These are phyloP conservation scores for Gossypium lobatum DNA, from an alignment of 441 rosid genomes.

Conservation along the genomic window DNA sequence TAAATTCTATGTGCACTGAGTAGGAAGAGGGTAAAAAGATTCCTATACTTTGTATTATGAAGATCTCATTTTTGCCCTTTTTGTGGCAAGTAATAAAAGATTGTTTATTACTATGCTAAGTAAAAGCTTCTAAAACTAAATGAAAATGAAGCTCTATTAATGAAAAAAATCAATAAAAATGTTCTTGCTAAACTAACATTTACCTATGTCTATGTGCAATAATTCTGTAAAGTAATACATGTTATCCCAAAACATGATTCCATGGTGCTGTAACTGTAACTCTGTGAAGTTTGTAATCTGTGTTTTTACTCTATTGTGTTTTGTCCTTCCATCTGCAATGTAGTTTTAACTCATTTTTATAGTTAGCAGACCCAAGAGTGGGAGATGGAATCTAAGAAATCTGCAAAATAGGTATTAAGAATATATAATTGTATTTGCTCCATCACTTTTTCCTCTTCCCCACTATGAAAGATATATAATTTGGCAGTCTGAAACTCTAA, in stretches of 20 bases:
- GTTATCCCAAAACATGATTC: background rate
- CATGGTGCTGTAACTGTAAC: background rate
- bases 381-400: slow-evolving; percentile 26
- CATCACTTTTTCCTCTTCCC: slow-evolving; percentile 11
- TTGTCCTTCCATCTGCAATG: slow-evolving; percentile 15
- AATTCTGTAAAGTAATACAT: background rate
- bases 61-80: background rate
- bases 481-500: background rate
- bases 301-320: background rate
- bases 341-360: slow-evolving; percentile 24
- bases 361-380: slow-evolving; percentile 28
- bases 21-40: background rate
- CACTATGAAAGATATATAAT: slow-evolving; percentile 3
- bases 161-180: background rate
- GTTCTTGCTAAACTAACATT: background rate
- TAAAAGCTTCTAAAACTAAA: background rate
- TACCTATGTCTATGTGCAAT: slow-evolving; percentile 10
- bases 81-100: background rate
- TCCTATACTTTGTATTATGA: no score
- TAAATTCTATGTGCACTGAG: background rate
- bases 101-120: background rate
- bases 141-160: background rate
- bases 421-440: slow-evolving; percentile 30
- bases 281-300: background rate
- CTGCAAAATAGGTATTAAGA: slow-evolving; percentile 24